phyloP scores from a whole-genome alignment of 495 filamentous ascomycete genomes.

The Schizothecium vesticola region DNA sequence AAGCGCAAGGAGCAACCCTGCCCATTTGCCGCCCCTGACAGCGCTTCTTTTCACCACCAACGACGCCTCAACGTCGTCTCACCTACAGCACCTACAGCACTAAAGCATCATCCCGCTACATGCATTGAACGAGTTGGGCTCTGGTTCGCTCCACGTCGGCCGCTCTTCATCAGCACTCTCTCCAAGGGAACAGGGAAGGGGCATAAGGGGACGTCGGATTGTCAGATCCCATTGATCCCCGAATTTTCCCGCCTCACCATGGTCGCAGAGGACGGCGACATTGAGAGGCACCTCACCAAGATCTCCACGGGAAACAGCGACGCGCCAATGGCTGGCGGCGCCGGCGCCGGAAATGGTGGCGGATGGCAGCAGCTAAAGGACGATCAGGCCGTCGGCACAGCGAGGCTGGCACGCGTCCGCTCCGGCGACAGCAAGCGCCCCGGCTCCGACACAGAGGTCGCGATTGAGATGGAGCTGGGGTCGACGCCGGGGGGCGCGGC shows the following conservation, averaged over 20 bases:
- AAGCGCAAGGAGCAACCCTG: background rate
- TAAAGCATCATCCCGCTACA: background rate
- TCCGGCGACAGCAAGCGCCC: background rate
- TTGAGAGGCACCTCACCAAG: background rate
- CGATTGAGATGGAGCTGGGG: constrained; percentile 18
- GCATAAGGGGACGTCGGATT: background rate
- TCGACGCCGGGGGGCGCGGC: background rate
- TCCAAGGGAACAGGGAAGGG: too few species aligned
- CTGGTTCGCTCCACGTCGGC: background rate
- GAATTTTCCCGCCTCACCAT: background rate
- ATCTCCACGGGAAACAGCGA: background rate
- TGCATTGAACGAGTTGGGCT: background rate
- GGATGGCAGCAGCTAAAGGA: constrained; percentile 8
- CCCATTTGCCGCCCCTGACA: background rate
- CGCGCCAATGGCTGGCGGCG: background rate
- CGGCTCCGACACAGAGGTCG: constrained; percentile 1
- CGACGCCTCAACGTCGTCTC: background rate
- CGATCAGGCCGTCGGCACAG: background rate
- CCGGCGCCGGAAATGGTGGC: background rate
- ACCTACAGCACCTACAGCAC: background rate
- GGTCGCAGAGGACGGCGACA: background rate
- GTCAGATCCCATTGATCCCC: background rate
- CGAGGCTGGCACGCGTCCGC: background rate
- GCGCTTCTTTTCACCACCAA: background rate
- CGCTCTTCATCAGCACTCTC: background rate